A percentile compares a stretch with the other conserved stretches of the same genome.
These are phyloP conservation scores for Baorangia bicolor DNA, from an alignment of 768 basidiomycete species.

Conservation along the genomic window DNA sequence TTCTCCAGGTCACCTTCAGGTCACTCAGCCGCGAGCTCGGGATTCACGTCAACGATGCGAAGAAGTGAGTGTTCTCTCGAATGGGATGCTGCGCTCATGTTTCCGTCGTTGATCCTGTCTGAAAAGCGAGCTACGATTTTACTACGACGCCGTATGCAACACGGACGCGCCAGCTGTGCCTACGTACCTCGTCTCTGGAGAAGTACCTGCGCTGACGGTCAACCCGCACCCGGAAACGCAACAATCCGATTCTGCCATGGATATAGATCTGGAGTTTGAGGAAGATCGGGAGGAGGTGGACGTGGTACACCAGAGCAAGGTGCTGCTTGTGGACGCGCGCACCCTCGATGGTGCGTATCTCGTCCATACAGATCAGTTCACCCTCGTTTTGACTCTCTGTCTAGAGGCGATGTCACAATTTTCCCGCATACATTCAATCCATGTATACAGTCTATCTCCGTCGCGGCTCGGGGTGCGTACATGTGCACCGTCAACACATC, in stretches of 20 bases:
- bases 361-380: neutral
- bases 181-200: slow-evolving; percentile 73
- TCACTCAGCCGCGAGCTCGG: slow-evolving; percentile 68
- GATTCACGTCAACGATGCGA: slow-evolving; percentile 76
- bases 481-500: neutral
- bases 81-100: neutral
- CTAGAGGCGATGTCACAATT: slow-evolving; percentile 57
- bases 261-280: slow-evolving; percentile 42
- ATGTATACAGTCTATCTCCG: slow-evolving; percentile 74
- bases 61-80: slow-evolving; percentile 48
- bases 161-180: slow-evolving; percentile 40
- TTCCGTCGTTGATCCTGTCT: neutral
- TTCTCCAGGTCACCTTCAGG: slow-evolving; percentile 70
- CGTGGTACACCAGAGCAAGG: slow-evolving; percentile 43
- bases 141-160: slow-evolving; percentile 45
- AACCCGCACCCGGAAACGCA: neutral
- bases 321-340: slow-evolving; percentile 62
- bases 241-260: slow-evolving; percentile 17
- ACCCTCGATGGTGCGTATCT: slow-evolving; percentile 57
- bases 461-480: slow-evolving; percentile 48
- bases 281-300: slow-evolving; percentile 40
- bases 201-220: slow-evolving; percentile 31
- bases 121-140: slow-evolving; percentile 61
- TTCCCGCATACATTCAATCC: slow-evolving; percentile 48
- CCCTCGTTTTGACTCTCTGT: neutral